Evolutionary conservation across 1,139 yeast species (phyloP).

Genomic region (Diutina neorugosa): DNA sequence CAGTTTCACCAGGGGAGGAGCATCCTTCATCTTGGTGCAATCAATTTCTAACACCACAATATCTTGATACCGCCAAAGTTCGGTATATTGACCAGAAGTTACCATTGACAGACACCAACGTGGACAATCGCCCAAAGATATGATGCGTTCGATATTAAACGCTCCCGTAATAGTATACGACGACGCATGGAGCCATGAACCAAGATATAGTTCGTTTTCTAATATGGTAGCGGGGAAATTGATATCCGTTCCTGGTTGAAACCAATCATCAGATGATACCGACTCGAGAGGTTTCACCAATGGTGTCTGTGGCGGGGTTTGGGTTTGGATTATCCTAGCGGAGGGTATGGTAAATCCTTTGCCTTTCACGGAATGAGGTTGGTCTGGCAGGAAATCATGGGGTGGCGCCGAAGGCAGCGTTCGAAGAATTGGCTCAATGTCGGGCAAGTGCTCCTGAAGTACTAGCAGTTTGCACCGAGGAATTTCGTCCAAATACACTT

Average conservation of each 20-base stretch:
- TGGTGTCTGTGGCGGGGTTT: not conserved
- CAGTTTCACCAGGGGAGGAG: conserved; percentile 13
- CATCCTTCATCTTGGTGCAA: conserved; percentile 6
- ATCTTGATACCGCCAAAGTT: conserved; percentile 19
- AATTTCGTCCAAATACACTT: conserved; percentile 14
- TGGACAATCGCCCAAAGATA: conserved; percentile 10
- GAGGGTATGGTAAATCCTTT: not conserved
- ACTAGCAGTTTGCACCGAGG: conserved; percentile 7
- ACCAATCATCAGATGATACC: conserved; percentile 19
- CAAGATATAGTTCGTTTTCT: conserved; percentile 19
- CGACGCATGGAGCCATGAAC: conserved; percentile 8
- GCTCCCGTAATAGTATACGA: not conserved
- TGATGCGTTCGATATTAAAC: not conserved
- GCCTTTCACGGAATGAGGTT: not conserved
- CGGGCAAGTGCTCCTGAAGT: not conserved
- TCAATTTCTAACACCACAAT: conserved; percentile 10
- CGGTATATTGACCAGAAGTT: conserved; percentile 12
- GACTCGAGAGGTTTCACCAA: not conserved
- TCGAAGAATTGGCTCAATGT: not conserved
- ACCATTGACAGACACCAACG: conserved; percentile 15
- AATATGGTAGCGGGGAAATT: conserved; percentile 25
- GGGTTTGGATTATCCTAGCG: not conserved
- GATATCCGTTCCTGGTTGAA: conserved; percentile 19
- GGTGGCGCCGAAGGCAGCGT: too few relatives aligned
- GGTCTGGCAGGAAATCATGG: not conserved